Evolutionary conservation across 106 monocot genomes (phyloP), one percentile per base, ranked within the genome.

Genomic region (Acanthochlamys bracteata): DNA sequence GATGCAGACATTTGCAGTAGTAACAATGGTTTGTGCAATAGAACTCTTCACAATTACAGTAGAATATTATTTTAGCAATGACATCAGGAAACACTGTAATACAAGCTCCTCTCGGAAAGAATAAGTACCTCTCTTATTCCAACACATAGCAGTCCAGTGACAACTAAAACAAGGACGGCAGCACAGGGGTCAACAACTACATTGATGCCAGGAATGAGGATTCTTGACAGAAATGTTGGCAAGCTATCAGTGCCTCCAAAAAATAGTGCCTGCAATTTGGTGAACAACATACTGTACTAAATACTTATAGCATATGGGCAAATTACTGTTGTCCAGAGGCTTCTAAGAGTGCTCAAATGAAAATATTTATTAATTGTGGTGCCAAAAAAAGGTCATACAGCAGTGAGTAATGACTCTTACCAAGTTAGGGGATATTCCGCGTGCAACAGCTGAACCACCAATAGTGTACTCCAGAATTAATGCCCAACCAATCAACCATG

Each of bases 401-500:
- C n/a, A n/a, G n/a, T n/a, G n/a, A n/a, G n/a, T n/a, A n/a, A n/a
- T n/a, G n/a, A 24, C 12, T 47, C 33, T 42, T 82, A 95, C 94
- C 81, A 95, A 67, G 55, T 95, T 95, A n/a, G 94, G 94, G 45
- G 94, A 75, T 69, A 95, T 90, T 22, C 94, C 94, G 40, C 94
- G 84, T 3, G 94, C 94, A 76, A 90, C 90, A 71, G 90, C 90
- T 17, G 90, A 75, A 16, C 94, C 94, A 57, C 94, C 90, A 69
- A 95, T 87, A n/a, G 90, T 90, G 72, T 95, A 95, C 68, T 95
- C 94, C 41, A 95, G 73, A 24, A 95, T 82, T n/a, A 95, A 65
- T 66, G 90, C 90, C 94, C 94, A 95, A 54, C 94, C 94, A 67
- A 95, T 95, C 63, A 95, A 62, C 94, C 94, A 95, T 57, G 95